Evolutionary conservation across 192 early-diverging fungal genomes (phyloP).

Genomic region (Gonapodya sp.): DNA sequence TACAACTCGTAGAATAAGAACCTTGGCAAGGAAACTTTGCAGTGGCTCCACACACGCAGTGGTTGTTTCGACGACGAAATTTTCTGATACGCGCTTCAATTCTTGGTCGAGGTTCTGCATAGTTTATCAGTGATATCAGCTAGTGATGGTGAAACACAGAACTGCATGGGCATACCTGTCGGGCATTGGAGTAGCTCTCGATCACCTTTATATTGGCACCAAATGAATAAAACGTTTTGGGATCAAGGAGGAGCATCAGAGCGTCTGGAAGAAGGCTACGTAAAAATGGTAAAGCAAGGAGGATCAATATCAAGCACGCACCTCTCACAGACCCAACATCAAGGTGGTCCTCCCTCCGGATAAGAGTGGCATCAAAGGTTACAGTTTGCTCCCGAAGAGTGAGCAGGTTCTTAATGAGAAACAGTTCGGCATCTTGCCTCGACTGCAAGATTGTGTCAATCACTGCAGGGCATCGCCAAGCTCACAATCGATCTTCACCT

Average conservation of each 20-base stretch:
- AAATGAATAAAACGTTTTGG: slow-evolving; percentile 28
- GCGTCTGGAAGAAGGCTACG: slow-evolving; percentile 5
- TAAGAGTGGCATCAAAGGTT: slow-evolving; percentile 64
- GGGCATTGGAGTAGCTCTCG: slow-evolving; percentile 26
- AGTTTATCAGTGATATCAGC: slow-evolving; percentile 16
- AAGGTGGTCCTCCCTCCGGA: slow-evolving; percentile 57
- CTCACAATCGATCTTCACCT: slow-evolving; percentile 25
- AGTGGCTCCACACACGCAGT: slow-evolving; percentile 52
- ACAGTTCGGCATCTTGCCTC: slow-evolving; percentile 62
- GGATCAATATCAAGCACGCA: slow-evolving; percentile 26
- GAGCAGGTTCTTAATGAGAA: slow-evolving; percentile 79
- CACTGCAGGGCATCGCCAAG: neutral
- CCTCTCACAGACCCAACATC: slow-evolving; percentile 55
- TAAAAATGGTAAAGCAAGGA: neutral
- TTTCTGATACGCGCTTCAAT: slow-evolving; percentile 64
- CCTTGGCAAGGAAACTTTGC: slow-evolving; percentile 56
- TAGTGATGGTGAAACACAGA: neutral
- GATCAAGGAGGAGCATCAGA: slow-evolving; percentile 23
- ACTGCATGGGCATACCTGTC: slow-evolving; percentile 10
- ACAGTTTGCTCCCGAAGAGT: slow-evolving; percentile 73
- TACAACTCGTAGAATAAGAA: slow-evolving; percentile 20
- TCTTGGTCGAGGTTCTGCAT: slow-evolving; percentile 52
- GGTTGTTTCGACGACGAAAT: slow-evolving; percentile 62
- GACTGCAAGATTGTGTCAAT: slow-evolving; percentile 23
- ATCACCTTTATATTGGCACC: slow-evolving; percentile 35